These are phyloP conservation scores for Eimeria falciformis DNA, from an alignment of 169 alveolate genomes.

Conservation along the genomic window DNA sequence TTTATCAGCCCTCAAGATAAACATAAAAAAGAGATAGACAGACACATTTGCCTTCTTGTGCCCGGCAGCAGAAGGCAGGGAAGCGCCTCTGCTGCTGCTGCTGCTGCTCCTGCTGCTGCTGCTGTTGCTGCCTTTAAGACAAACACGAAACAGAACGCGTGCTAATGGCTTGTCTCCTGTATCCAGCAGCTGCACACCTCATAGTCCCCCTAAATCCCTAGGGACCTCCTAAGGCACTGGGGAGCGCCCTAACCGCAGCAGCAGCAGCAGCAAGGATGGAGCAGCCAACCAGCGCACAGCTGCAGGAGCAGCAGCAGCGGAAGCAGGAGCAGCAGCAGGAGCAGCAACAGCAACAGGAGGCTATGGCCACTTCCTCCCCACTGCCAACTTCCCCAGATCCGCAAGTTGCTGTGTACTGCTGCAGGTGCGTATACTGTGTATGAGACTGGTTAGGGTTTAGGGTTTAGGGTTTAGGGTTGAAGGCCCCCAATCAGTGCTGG, in stretches of 20 bases:
- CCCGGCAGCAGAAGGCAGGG: no score
- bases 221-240: no score
- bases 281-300: background rate
- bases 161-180: no score
- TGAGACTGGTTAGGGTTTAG: slow-evolving; percentile 22
- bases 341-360: slow-evolving; percentile 2
- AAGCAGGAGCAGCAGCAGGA: slow-evolving; percentile 25
- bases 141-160: no score
- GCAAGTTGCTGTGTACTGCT: background rate
- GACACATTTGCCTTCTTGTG: no score
- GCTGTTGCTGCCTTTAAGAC: slow-evolving; percentile 37
- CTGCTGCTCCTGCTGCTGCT: slow-evolving; percentile 43
- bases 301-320: slow-evolving; percentile 29
- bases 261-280: slow-evolving; percentile 41
- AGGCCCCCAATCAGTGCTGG: no score
- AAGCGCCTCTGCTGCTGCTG: slow-evolving; percentile 24
- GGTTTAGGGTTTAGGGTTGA: slow-evolving; percentile 50
- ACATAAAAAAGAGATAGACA: no score
- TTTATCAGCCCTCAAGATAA: no score
- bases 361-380: background rate
- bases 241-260: slow-evolving; percentile 2
- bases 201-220: no score
- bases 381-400: background rate
- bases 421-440: slow-evolving; percentile 26
- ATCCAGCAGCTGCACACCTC: no score